Conservation (phyloP, 2,329 filamentous ascomycete species). For the Fusarium clavum region DNA sequence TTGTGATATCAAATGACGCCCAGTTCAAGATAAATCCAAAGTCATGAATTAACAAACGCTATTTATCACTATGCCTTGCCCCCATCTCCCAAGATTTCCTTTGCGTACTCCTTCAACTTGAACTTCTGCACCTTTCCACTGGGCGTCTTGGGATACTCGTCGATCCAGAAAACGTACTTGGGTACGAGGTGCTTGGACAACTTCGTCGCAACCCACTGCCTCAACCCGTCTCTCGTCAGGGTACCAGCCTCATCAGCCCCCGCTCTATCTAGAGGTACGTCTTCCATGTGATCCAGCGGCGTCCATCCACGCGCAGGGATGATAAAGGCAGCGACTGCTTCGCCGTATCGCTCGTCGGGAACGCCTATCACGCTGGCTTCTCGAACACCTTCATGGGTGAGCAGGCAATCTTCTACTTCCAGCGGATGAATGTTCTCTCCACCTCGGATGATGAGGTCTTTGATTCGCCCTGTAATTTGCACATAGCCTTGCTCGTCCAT, state of each 20-base stretch:
- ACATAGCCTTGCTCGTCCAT: conserved; percentile 89
- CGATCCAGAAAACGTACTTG: conserved; percentile 88
- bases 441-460: conserved; percentile 93
- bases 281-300: conserved; percentile 38
- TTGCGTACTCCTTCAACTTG: conserved; percentile 77
- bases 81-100: conserved; percentile 48
- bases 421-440: conserved; percentile 97
- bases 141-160: conserved; percentile 91
- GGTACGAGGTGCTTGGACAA: conserved; percentile 84
- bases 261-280: conserved; percentile 33
- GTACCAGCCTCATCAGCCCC: conserved; percentile 38
- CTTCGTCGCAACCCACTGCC: conserved; percentile 76
- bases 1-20: neutral
- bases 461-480: conserved; percentile 89
- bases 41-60: neutral
- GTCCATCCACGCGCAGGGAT: conserved; percentile 58
- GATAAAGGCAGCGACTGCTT: conserved; percentile 87
- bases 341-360: conserved; percentile 84
- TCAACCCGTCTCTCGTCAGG: conserved; percentile 70
- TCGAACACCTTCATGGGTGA: conserved; percentile 75
- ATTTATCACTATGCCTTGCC: conserved; percentile 7
- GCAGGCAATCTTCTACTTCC: conserved; percentile 89
- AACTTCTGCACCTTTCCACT: conserved; percentile 98
- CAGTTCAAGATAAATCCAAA: neutral
- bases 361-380: conserved; percentile 89